phyloP scores from a whole-genome alignment of 1,284 basidiomycete genomes.

The Tetrapyrgos nigripes region DNA sequence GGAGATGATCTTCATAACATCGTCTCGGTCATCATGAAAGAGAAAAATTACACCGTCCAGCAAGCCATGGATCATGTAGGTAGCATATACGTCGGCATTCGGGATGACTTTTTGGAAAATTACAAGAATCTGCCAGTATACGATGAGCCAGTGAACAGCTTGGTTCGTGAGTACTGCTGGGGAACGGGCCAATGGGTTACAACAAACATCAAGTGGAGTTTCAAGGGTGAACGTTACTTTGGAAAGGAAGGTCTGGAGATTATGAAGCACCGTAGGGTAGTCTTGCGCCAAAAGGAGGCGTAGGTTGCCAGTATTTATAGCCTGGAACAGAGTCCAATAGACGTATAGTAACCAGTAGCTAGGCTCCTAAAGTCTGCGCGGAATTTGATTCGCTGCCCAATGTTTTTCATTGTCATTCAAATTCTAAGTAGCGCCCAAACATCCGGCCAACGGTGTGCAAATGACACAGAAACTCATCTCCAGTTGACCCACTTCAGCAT shows the following conservation, averaged over 20 bases:
- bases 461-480: too few species aligned
- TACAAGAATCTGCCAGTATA: slow-evolving; percentile 38
- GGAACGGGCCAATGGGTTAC: slow-evolving; percentile 51
- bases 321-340: too few species aligned
- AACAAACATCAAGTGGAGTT: slow-evolving; percentile 48
- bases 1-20: slow-evolving; percentile 53
- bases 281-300: not conserved
- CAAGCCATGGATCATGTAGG: slow-evolving; percentile 42
- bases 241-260: slow-evolving; percentile 39
- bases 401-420: too few species aligned
- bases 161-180: slow-evolving; percentile 40
- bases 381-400: too few species aligned
- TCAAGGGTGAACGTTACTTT: slow-evolving; percentile 50
- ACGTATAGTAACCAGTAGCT: too few species aligned
- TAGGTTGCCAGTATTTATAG: too few species aligned
- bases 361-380: too few species aligned
- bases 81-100: slow-evolving; percentile 31
- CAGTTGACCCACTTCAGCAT: too few species aligned
- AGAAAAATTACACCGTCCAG: slow-evolving; percentile 35
- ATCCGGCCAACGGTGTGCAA: too few species aligned
- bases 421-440: too few species aligned
- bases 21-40: slow-evolving; percentile 49
- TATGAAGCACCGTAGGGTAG: not conserved
- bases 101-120: slow-evolving; percentile 31
- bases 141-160: slow-evolving; percentile 35